Evolutionary conservation across 768 basidiomycete genomes (phyloP), one percentile per base, ranked within the genome.

Genomic region (Tulasnella sp.): DNA sequence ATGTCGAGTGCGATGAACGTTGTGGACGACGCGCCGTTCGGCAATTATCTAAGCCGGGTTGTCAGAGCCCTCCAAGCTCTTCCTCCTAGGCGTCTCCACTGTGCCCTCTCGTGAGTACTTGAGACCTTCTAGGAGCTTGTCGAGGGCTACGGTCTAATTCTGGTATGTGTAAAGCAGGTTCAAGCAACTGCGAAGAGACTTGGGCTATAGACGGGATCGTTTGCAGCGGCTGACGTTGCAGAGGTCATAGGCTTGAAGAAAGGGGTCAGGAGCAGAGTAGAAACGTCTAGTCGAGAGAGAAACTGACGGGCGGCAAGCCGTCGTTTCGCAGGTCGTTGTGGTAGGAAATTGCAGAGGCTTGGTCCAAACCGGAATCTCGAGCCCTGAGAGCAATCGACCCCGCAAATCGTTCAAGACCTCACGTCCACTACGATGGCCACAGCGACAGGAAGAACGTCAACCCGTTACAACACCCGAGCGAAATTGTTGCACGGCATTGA

Each of bases 401-500:
- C 1, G 48, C 54, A 54, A n/a, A n/a, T 12, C 54, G 24, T 22
- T 54, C 1, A 12, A 1, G 3, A 54, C 7, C n/a, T 8, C 20
- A 50, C 6, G 16, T 50, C 22, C 54, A 54, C 24, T 5, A n/a
- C 12, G 24, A 12, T 20, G 18, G 48, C 48, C 4, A 50, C 54
- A 9, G 24, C 54, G 24, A 54, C 54, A n/a, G 22, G 24, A 54
- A 54, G 54, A n/a, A 54, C 54, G 24, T 54, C 54, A n/a, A 54
- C 42, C 31, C 28, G 75, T 42, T 37, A 28, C 24, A 18, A 37
- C 75, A 75, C 24, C 24, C 28, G 28, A 48, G 42, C 42, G 24
- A 44, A 18, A n/a, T 8, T 75, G 42, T 41, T 75, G 14, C 41
- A 44, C 42, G 75, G 42, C 60, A 78, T 58, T 37, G 77, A 78